These are phyloP conservation scores for Talaromyces sp. DNA, from an alignment of 2,329 filamentous ascomycete genomes.

Conservation along the genomic window DNA sequence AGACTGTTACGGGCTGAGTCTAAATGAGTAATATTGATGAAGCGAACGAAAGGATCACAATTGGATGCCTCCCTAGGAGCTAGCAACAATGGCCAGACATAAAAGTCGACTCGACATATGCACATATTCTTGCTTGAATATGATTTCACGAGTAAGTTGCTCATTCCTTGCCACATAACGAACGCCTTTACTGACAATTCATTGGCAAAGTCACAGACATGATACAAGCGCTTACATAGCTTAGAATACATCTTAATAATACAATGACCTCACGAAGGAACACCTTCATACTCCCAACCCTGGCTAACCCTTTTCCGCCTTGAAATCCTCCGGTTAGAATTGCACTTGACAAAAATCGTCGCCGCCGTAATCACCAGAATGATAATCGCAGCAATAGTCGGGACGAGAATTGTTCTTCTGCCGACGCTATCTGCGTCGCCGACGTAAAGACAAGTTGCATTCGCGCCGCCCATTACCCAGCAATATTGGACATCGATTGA, in stretches of 20 bases:
- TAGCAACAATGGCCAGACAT: background rate
- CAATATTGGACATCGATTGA: slow-evolving; percentile 55
- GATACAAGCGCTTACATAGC: background rate
- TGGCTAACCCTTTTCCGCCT: slow-evolving; percentile 50
- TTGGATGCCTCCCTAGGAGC: background rate
- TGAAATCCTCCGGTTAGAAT: slow-evolving; percentile 56
- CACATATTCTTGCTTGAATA: background rate
- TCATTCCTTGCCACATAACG: too few species aligned
- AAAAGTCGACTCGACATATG: background rate
- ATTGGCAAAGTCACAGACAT: too few species aligned
- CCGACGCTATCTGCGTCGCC: slow-evolving; percentile 42
- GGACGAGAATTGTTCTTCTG: slow-evolving; percentile 55
- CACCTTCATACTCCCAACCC: slow-evolving; percentile 67
- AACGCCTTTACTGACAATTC: too few species aligned
- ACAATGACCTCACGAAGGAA: slow-evolving; percentile 46
- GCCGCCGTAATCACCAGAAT: slow-evolving; percentile 59
- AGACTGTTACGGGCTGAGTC: background rate
- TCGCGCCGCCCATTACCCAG: slow-evolving; percentile 58
- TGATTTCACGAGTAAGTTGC: background rate
- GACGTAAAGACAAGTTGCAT: slow-evolving; percentile 58
- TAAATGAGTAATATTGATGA: background rate
- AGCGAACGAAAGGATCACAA: background rate
- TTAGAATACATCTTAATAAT: background rate
- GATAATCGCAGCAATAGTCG: slow-evolving; percentile 61
- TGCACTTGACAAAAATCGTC: slow-evolving; percentile 63